Percentiles rank a stretch among this genome's conserved stretches.
These are phyloP conservation scores for Drechmeria coniospora DNA, from an alignment of 2,329 filamentous ascomycete genomes.

Conservation along the genomic window DNA sequence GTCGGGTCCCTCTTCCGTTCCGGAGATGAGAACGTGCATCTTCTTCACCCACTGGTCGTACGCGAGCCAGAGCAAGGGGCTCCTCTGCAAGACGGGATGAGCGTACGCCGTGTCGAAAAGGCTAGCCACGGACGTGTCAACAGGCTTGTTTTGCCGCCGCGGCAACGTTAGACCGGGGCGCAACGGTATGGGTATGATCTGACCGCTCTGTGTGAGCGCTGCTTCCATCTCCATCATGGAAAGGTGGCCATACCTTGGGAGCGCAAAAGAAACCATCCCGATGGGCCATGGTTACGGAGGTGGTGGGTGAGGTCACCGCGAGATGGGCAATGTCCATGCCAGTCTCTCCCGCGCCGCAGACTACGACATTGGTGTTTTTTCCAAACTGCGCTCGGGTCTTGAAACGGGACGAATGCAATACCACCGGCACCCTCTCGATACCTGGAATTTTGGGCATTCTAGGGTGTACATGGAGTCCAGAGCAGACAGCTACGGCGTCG, in stretches of 20 bases:
- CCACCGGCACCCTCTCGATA: slow-evolving; percentile 17
- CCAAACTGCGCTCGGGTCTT: slow-evolving; percentile 27
- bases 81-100: slow-evolving; percentile 28
- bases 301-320: slow-evolving; percentile 25
- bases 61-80: slow-evolving; percentile 25
- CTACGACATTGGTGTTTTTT: slow-evolving; percentile 20
- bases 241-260: slow-evolving; percentile 24
- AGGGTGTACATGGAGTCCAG: slow-evolving; percentile 27
- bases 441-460: slow-evolving; percentile 22
- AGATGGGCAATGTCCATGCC: slow-evolving; percentile 29
- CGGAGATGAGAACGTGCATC: slow-evolving; percentile 27
- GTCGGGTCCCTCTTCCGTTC: slow-evolving; percentile 28
- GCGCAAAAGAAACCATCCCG: slow-evolving; percentile 29
- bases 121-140: slow-evolving; percentile 30
- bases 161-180: background rate
- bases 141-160: slow-evolving; percentile 23
- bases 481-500: slow-evolving; percentile 30
- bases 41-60: slow-evolving; percentile 30
- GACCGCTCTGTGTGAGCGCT: background rate
- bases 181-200: slow-evolving; percentile 14
- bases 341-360: slow-evolving; percentile 30
- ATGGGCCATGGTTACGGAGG: slow-evolving; percentile 27
- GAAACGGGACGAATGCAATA: slow-evolving; percentile 27
- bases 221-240: no score
- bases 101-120: slow-evolving; percentile 36